A percentile compares a stretch with the other conserved stretches of the same genome.
Conservation (phyloP, 2,329 filamentous ascomycete genomes). For the Graphilbum fragrans region DNA sequence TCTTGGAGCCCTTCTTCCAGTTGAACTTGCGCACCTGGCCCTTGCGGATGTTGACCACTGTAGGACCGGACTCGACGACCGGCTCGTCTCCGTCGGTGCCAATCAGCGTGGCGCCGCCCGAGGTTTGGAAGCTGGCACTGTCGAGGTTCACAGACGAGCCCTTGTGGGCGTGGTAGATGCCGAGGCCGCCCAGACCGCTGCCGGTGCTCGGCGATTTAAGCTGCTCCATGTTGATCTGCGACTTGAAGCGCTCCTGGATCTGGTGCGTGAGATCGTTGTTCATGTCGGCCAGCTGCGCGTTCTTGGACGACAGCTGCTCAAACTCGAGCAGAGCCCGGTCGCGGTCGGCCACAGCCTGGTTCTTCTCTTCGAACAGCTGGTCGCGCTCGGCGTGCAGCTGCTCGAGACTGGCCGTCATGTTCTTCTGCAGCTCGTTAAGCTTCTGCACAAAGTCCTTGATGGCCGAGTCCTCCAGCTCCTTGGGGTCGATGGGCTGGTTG, state of each 20-base stretch:
- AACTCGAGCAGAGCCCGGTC: conserved; percentile 93
- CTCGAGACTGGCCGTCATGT: conserved; percentile 45
- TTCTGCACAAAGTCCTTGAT: conserved; percentile 84
- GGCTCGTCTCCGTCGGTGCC: conserved; percentile 55
- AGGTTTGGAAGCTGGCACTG: conserved; percentile 40
- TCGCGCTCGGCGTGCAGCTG: conserved; percentile 60
- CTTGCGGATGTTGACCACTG: conserved; percentile 90
- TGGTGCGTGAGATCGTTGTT: conserved; percentile 93
- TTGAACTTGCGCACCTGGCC: conserved; percentile 94
- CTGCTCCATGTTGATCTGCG: conserved; percentile 42
- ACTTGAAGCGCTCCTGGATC: conserved; percentile 87
- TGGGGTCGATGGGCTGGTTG: conserved; percentile 67
- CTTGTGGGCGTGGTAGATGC: conserved; percentile 41
- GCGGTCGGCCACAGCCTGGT: conserved; percentile 69
- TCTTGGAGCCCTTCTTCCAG: conserved; percentile 95
- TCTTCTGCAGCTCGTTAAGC: conserved; percentile 47
- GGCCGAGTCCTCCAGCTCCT: conserved; percentile 74
- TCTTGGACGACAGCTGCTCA: conserved; percentile 87
- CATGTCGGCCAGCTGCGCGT: conserved; percentile 84
- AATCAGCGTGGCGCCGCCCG: conserved; percentile 42
- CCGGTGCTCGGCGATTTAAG: conserved; percentile 24
- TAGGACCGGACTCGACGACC: conserved; percentile 62
- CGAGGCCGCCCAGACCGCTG: conserved; percentile 31
- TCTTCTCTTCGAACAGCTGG: conserved; percentile 73
- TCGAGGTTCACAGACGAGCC: conserved; percentile 41